A percentile compares a stretch with the other conserved stretches of the same genome.
phyloP scores from a whole-genome alignment of 75 land plant genomes.

The Azolla pinnata region DNA sequence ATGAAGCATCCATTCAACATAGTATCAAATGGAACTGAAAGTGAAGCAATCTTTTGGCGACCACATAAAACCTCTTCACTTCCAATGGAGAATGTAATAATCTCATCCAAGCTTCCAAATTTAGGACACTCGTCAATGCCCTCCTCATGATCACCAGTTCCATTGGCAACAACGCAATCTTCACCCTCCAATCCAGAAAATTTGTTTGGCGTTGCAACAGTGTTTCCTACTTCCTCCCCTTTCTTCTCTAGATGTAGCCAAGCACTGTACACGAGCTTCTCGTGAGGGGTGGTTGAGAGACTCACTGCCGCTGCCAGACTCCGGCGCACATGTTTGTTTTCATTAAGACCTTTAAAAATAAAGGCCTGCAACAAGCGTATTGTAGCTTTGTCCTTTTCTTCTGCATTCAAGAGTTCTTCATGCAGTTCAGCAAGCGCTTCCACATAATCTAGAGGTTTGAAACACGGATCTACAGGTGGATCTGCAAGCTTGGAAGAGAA shows the following conservation, averaged over 20 bases:
- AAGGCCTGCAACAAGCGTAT: slow-evolving; percentile 72
- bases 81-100: slow-evolving; percentile 54
- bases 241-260: slow-evolving; percentile 88
- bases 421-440: slow-evolving; percentile 83
- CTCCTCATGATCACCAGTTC: background rate
- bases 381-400: slow-evolving; percentile 45
- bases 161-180: too few relatives aligned
- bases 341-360: slow-evolving; percentile 88
- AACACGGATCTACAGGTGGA: slow-evolving; percentile 64
- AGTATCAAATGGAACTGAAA: slow-evolving; percentile 76
- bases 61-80: slow-evolving; percentile 57
- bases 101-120: slow-evolving; percentile 11
- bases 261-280: slow-evolving; percentile 74
- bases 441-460: slow-evolving; percentile 91
- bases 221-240: slow-evolving; percentile 55
- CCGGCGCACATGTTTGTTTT: slow-evolving; percentile 68
- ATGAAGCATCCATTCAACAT: slow-evolving; percentile 91
- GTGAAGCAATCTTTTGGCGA: slow-evolving; percentile 60
- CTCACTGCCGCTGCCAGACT: slow-evolving; percentile 79
- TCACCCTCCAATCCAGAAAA: background rate
- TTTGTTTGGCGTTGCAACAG: background rate
- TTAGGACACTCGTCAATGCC: slow-evolving; percentile 4
- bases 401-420: slow-evolving; percentile 69
- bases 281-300: slow-evolving; percentile 52
- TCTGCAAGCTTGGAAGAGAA: slow-evolving; percentile 79